phyloP scores from a whole-genome alignment of 352 stramenopile genomes.

The Globisporangium echinulatum region DNA sequence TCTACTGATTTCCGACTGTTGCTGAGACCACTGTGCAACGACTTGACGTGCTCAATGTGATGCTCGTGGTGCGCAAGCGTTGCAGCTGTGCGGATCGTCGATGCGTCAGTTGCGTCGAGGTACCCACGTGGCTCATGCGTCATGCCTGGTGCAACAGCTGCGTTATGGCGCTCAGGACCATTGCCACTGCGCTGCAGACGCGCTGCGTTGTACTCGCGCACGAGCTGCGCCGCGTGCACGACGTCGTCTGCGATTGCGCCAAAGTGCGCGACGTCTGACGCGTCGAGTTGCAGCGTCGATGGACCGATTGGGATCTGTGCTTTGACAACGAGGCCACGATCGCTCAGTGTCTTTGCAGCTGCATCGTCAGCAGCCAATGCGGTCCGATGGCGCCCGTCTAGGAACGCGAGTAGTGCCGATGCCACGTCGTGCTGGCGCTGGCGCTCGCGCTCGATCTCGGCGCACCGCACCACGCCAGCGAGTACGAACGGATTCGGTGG shows the following conservation, averaged over 20 bases:
- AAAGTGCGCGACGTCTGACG: slow-evolving; percentile 34
- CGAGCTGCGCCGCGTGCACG: slow-evolving; percentile 50
- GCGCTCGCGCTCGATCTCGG: slow-evolving; percentile 25
- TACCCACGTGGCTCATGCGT: slow-evolving; percentile 36
- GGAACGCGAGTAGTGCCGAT: slow-evolving; percentile 33
- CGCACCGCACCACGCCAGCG: slow-evolving; percentile 28
- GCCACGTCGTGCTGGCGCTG: slow-evolving; percentile 25
- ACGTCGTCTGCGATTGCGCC: slow-evolving; percentile 36
- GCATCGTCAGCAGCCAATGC: slow-evolving; percentile 33
- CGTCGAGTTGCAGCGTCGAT: slow-evolving; percentile 42
- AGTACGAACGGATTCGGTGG: slow-evolving; percentile 23
- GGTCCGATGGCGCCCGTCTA: slow-evolving; percentile 38
- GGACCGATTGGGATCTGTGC: slow-evolving; percentile 69
- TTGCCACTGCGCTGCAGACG: slow-evolving; percentile 50
- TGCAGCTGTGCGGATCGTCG: slow-evolving; percentile 33
- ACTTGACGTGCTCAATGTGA: slow-evolving; percentile 42
- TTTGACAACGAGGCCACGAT: slow-evolving; percentile 57
- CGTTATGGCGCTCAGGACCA: not conserved
- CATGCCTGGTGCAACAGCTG: slow-evolving; percentile 17
- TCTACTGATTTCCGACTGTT: not conserved
- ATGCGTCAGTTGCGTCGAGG: slow-evolving; percentile 42
- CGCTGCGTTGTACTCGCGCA: slow-evolving; percentile 41
- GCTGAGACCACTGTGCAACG: slow-evolving; percentile 1
- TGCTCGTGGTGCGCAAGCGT: slow-evolving; percentile 38
- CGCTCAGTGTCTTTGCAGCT: slow-evolving; percentile 36